These are phyloP conservation scores for Trichocladium antarcticum DNA, from an alignment of 495 filamentous ascomycete species.

Conservation along the genomic window DNA sequence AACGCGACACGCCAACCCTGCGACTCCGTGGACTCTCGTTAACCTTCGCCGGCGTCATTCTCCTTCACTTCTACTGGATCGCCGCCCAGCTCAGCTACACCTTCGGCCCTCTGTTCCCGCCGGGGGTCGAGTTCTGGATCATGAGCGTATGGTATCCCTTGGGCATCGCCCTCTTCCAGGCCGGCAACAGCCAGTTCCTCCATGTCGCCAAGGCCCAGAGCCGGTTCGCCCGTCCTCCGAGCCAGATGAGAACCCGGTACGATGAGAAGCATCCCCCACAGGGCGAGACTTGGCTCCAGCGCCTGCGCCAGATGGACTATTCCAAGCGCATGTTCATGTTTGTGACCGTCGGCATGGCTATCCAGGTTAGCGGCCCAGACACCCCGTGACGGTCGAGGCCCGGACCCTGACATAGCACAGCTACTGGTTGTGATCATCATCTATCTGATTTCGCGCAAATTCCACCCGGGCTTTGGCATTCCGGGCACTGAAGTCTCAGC, in stretches of 20 bases:
- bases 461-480: conserved; percentile 40
- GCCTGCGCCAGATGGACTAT: conserved; percentile 32
- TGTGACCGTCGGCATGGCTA: conserved; percentile 41
- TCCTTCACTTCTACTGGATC: conserved; percentile 55
- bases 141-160: conserved; percentile 63
- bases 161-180: conserved; percentile 63
- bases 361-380: conserved; percentile 44
- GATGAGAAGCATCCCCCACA: conserved; percentile 16
- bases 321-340: conserved; percentile 35
- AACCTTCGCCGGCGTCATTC: conserved; percentile 45
- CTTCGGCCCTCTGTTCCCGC: conserved; percentile 46
- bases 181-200: conserved; percentile 54
- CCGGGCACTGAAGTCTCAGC: conserved; percentile 36
- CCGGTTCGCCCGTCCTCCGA: conserved; percentile 25
- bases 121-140: conserved; percentile 51
- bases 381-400: too few species aligned
- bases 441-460: conserved; percentile 55
- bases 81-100: conserved; percentile 50
- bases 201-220: conserved; percentile 47
- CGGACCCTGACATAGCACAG: conserved; percentile 21
- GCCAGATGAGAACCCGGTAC: conserved; percentile 16
- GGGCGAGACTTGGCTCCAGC: neutral
- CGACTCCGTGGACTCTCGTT: conserved; percentile 52
- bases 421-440: conserved; percentile 49
- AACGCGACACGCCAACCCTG: conserved; percentile 49